Conservation (phyloP, 176 grass and related monocot species). For the Chrysopogon serrulatus region DNA sequence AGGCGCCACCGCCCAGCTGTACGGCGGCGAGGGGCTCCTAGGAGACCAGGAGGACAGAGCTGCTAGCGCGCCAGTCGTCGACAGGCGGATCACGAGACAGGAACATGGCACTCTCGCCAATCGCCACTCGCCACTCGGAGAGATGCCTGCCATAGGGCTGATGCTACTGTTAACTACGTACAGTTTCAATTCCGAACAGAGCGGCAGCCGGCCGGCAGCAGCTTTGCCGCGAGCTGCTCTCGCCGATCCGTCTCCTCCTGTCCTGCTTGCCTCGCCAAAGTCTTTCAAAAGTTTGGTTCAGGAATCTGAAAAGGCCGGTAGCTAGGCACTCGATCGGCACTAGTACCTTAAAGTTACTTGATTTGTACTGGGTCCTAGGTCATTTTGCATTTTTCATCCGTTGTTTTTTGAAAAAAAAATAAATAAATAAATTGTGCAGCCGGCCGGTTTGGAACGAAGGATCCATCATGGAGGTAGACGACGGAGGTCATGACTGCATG, state of each 20-base stretch:
- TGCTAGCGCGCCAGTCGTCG: not conserved
- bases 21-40: conserved; percentile 12
- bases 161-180: not conserved
- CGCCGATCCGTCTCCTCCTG: not conserved
- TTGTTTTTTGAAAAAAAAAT: no score
- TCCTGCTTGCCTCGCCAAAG: not conserved
- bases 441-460: not conserved
- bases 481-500: no score
- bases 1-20: conserved; percentile 29
- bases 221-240: not conserved
- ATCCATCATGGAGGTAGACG: no score
- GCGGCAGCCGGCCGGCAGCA: not conserved
- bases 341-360: not conserved
- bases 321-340: not conserved
- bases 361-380: conserved; percentile 6
- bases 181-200: not conserved
- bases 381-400: not conserved
- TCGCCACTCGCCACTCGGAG: no score
- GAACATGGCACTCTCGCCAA: no score
- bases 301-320: conserved; percentile 4
- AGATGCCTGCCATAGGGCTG: no score
- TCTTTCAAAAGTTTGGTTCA: not conserved
- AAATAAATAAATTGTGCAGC: no score
- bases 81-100: not conserved
- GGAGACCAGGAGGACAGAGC: not conserved